Evolutionary conservation across 2,329 filamentous ascomycete species (phyloP), one percentile per base, ranked within the genome.

Genomic region (Sarocladiaceae sp.): DNA sequence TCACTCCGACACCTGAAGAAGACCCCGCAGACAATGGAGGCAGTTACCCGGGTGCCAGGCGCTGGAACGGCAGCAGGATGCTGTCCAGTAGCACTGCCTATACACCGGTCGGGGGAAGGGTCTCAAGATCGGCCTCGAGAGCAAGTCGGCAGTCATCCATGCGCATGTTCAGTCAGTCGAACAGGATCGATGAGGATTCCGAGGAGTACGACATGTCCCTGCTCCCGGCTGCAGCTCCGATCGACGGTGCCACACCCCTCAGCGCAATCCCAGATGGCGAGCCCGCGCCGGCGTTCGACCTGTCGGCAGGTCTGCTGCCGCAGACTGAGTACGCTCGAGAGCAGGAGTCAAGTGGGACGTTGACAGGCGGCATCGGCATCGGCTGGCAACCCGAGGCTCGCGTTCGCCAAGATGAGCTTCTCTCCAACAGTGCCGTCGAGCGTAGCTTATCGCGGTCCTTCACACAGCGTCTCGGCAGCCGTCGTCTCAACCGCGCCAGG

Each of bases 321-420:
- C 68, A 73, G 33, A 69, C 74, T 41, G 58, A 65, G 6, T 65
- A 61, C 2, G 52, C 75, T 12, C 72, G 76, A 51, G 62, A 68
- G 32, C 68, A 76, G 48, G 78, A 82, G 53, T 70, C 75, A 2
- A 67, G 61, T 6, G 78, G 77, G 2, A 67, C 63, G 27, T 59
- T 82, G 20, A 81, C 76, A 0, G 74, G 76, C n/a, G 79, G 78
- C 0, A 53, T 82, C 10, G 78, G 79, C 2, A 60, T 63, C 26
- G 79, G 78, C 2, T 72, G 76, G 49, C 65, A 58, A 20, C 66
- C 75, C 0, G 66, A 70, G 20, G 59, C 66, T 3, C 70, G 58
- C 2, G 61, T 82, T 15, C 70, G 60, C 18, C 69, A 72, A 51
- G 66, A 67, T 0, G 71, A 78, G n/a, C 62, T 82, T 23, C 51